These are phyloP conservation scores for Discostella stelligeroides DNA, from an alignment of 108 stramenopile genomes.

Conservation along the genomic window DNA sequence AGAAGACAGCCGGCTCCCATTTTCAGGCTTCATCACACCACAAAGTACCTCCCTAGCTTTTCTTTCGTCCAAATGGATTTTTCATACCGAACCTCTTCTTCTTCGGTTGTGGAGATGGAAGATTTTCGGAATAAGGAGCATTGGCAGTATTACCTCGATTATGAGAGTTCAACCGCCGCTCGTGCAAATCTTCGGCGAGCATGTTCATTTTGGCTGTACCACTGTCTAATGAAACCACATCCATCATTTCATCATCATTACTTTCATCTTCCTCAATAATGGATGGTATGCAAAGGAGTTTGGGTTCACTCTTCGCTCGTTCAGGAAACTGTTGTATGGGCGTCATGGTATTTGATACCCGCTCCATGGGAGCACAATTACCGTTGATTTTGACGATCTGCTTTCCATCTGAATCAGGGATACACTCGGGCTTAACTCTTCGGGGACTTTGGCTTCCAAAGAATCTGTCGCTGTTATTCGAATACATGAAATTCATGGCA, in stretches of 20 bases:
- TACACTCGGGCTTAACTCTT: not conserved
- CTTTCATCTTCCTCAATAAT: not conserved
- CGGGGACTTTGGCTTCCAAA: not conserved
- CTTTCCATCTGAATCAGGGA: not conserved
- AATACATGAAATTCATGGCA: conserved; percentile 53
- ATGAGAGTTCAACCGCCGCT: not conserved
- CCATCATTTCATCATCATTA: conserved; percentile 1
- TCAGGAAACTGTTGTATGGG: too few relatives aligned
- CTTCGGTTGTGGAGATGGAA: not conserved
- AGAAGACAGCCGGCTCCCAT: too few relatives aligned
- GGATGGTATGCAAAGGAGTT: not conserved
- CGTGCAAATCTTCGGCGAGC: not conserved
- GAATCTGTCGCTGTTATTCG: not conserved
- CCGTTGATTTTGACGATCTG: too few relatives aligned
- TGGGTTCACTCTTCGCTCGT: not conserved
- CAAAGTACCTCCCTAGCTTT: too few relatives aligned
- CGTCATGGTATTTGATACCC: too few relatives aligned
- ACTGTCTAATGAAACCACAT: not conserved
- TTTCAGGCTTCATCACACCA: too few relatives aligned
- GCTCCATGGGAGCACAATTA: too few relatives aligned
- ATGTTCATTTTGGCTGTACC: not conserved
- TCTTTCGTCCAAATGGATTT: conserved; percentile 8
- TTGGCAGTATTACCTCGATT: not conserved
- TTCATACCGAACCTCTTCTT: not conserved
- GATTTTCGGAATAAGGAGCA: not conserved